These are phyloP conservation scores for Flagelloscypha sp. DNA, from an alignment of 768 basidiomycete genomes.

Conservation along the genomic window DNA sequence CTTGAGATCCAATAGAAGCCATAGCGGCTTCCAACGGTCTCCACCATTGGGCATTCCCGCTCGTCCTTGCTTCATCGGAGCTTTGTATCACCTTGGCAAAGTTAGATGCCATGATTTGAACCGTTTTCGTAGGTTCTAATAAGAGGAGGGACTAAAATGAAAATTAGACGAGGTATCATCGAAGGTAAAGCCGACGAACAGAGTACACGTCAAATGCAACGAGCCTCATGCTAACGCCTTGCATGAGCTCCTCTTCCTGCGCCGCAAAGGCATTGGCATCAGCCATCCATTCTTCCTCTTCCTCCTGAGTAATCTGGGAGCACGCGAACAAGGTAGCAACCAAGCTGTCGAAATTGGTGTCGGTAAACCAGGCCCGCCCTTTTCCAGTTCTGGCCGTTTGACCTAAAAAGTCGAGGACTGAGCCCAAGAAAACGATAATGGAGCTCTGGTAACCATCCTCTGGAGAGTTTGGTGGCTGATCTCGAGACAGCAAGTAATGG, in stretches of 20 bases:
- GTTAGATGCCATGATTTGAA: slow-evolving; percentile 48
- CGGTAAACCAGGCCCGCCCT: slow-evolving; percentile 55
- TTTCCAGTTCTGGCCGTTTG: slow-evolving; percentile 57
- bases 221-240: slow-evolving; percentile 72
- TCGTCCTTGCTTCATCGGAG: slow-evolving; percentile 46
- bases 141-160: slow-evolving; percentile 48
- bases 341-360: slow-evolving; percentile 40
- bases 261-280: slow-evolving; percentile 90
- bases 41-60: slow-evolving; percentile 75
- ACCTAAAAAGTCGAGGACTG: slow-evolving; percentile 75
- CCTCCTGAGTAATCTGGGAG: slow-evolving; percentile 83
- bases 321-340: slow-evolving; percentile 56
- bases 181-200: slow-evolving; percentile 31
- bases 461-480: slow-evolving; percentile 51
- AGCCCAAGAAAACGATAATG: slow-evolving; percentile 65
- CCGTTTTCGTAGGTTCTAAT: slow-evolving; percentile 41
- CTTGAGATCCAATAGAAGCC: slow-evolving; percentile 72
- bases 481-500: slow-evolving; percentile 52
- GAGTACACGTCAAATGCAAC: slow-evolving; percentile 78
- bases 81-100: slow-evolving; percentile 48
- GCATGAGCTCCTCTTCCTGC: slow-evolving; percentile 90
- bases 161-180: background rate
- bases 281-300: slow-evolving; percentile 85
- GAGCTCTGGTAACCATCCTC: slow-evolving; percentile 73
- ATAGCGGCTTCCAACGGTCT: slow-evolving; percentile 80